Percentiles rank a stretch among this genome's conserved stretches.
These are phyloP conservation scores for Besnoitia besnoiti DNA, from an alignment of 169 alveolate species.

Conservation along the genomic window DNA sequence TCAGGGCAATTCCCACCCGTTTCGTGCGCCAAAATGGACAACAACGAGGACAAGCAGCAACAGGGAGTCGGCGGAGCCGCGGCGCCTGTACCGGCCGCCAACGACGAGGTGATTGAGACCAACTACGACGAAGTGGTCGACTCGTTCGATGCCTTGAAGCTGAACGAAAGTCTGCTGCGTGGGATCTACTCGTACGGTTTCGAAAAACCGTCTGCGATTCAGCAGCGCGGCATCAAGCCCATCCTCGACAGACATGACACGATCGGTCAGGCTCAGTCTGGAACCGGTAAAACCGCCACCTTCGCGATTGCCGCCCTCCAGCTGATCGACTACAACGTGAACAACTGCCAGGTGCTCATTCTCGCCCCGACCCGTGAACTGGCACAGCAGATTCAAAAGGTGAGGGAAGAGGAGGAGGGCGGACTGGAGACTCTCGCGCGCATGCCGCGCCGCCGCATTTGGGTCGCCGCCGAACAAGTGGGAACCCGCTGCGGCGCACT, in stretches of 20 bases:
- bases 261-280: conserved; percentile 99
- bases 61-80: conserved; percentile 11
- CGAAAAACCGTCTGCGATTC: conserved; percentile 99
- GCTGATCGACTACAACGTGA: conserved; percentile 89
- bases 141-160: conserved; percentile 94
- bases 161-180: conserved; percentile 93
- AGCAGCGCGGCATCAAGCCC: conserved; percentile 99
- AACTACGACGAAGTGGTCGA: conserved; percentile 96
- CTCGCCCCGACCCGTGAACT: conserved; percentile 99
- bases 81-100: conserved; percentile 34
- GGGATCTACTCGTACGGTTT: conserved; percentile 99
- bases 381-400: conserved; percentile 97
- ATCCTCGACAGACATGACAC: conserved; percentile 97
- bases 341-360: conserved; percentile 94
- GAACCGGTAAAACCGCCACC: conserved; percentile 99
- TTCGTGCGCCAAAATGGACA: conserved; percentile 6
- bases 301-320: conserved; percentile 95
- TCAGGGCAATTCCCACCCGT: not conserved
- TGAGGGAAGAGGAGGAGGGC: too few species aligned
- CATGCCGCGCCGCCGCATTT: too few species aligned
- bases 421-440: too few species aligned
- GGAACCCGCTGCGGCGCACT: too few species aligned
- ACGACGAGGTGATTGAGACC: conserved; percentile 81
- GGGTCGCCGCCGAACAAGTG: too few species aligned
- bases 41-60: conserved; percentile 13